Base-by-base conservation (phyloP, 129 eudicot species). In the Pulicaria dysenterica region DNA sequence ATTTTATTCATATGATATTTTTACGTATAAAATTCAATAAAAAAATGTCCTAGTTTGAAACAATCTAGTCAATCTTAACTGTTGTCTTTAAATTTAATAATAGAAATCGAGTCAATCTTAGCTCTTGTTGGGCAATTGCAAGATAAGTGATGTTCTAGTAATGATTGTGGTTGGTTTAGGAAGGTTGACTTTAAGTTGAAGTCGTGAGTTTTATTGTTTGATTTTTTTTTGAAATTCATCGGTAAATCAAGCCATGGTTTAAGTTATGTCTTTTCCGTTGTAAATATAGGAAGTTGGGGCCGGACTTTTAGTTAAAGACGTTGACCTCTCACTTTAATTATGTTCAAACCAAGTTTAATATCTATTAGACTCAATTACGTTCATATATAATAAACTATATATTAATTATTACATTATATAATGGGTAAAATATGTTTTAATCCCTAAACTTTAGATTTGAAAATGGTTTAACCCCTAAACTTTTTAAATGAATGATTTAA, bases 181-280 rank as follows among this genome's bases (percentile, higher is more conserved):
- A 48, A 54, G 65, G 80, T 39, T 76, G 74, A 76, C 80, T 45
- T 57, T 74, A 2, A 10, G 37, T 59, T 12, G 7, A 62, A 12
- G 15, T 50, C 14, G 36, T 43, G 59, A 3, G 48, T 76, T 57
- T 24, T 56, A 76, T 76, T 49, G 74, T 76, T 76, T 76, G 80
- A 76, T 74, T 67, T 76, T 67, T 74, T 67, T 76, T 67, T 45
- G 16, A 50, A 42, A 62, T 51, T 15, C 55, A 8, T 61, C 46
- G 37, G 37, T 45, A 65, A 17, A 67, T 65, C 4, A 43, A 65
- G 80, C 55, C 57, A 24, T 24, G 31, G 31, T 1, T 40, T 10
- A 37, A 19, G 54, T 74, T 15, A 56, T 53, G 80, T 67, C 80
- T 56, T 76, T 56, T 67, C 74, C 59, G 46, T 76, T 67, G 80